A percentile compares a stretch with the other conserved stretches of the same genome.
phyloP scores from a whole-genome alignment of 2,329 filamentous ascomycete species.

The Alternaria hordeiaustralica region DNA sequence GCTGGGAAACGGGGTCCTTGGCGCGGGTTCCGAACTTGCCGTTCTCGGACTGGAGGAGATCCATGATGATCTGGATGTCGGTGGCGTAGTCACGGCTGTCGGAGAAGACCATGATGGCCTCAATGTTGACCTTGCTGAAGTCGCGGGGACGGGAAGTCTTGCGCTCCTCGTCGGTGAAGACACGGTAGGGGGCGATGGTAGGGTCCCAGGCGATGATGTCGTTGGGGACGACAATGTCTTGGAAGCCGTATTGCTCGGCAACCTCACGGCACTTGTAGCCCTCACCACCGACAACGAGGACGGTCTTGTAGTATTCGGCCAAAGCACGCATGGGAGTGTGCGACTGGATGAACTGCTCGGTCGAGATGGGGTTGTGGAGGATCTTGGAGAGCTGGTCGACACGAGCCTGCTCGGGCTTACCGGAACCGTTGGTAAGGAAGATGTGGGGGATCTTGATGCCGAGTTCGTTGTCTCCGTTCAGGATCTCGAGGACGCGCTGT shows the following conservation, averaged over 20 bases:
- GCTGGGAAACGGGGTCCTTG: slow-evolving; percentile 68
- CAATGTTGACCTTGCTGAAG: slow-evolving; percentile 74
- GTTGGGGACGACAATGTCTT: slow-evolving; percentile 75
- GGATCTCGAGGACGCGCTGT: slow-evolving; percentile 69
- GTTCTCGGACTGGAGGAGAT: slow-evolving; percentile 72
- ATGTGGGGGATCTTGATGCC: slow-evolving; percentile 80
- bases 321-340: slow-evolving; percentile 80
- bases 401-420: slow-evolving; percentile 71
- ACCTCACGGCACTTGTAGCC: slow-evolving; percentile 77
- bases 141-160: slow-evolving; percentile 72
- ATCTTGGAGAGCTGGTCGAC: slow-evolving; percentile 72
- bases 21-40: slow-evolving; percentile 70
- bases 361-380: slow-evolving; percentile 68
- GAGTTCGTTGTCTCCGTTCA: slow-evolving; percentile 78
- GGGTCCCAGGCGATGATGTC: slow-evolving; percentile 75
- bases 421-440: slow-evolving; percentile 76
- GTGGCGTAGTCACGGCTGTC: slow-evolving; percentile 77
- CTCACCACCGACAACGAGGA: slow-evolving; percentile 77
- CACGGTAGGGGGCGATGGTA: slow-evolving; percentile 71
- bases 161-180: slow-evolving; percentile 72
- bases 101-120: slow-evolving; percentile 77
- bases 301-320: slow-evolving; percentile 77
- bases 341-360: slow-evolving; percentile 78
- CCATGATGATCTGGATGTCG: slow-evolving; percentile 78
- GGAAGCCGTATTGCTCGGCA: slow-evolving; percentile 75